Evolutionary conservation across 352 stramenopile species (phyloP), one percentile per base, ranked within the genome.

Genomic region (Pythium insidiosum): DNA sequence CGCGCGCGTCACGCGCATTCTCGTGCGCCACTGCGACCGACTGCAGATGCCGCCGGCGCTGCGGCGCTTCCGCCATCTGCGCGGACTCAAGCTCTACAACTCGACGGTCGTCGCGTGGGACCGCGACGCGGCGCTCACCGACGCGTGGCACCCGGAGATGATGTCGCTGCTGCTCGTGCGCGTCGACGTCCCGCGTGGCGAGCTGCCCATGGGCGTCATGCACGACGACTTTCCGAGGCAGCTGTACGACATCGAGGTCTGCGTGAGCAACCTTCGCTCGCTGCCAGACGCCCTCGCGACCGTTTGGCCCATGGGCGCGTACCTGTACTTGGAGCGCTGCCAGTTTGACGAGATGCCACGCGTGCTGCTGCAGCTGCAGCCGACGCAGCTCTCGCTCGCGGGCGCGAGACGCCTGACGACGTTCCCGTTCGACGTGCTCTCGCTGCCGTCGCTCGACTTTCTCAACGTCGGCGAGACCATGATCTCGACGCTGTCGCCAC

Each of bases 21-120:
- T 55, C 16, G 10, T 61, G 5, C 41, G 22, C 6, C 28, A 61
- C 25, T 56, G 53, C 22, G 22, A 30, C 3, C 13, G 2, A 0
- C 35, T 66, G 6, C 10, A 47, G 3, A 26, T 66, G 1, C 58
- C 43, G 1, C 1, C 33, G 1, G 13, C 35, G 0, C 7, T 56
- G 10, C n/a, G 19, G 0, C 5, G n/a, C 3, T 22, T 63, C 1
- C 21, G 4, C n/a, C 15, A 34, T 6, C 35, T 63, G 6, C 41
- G 26, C 4, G 38, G 16, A 5, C 21, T 62, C 20, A 62, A 66
- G 29, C 23, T 63, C 1, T 48, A 49, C 53, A 66, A 56, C 40
- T 52, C 53, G 26, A 36, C 35, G 1, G 28, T 59, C 12, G 13
- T 34, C 0, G 21, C 40, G 0, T 66, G 53, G 47, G 5, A 24